Base-by-base conservation (phyloP, 768 basidiomycete species). In the Mycena rosella region DNA sequence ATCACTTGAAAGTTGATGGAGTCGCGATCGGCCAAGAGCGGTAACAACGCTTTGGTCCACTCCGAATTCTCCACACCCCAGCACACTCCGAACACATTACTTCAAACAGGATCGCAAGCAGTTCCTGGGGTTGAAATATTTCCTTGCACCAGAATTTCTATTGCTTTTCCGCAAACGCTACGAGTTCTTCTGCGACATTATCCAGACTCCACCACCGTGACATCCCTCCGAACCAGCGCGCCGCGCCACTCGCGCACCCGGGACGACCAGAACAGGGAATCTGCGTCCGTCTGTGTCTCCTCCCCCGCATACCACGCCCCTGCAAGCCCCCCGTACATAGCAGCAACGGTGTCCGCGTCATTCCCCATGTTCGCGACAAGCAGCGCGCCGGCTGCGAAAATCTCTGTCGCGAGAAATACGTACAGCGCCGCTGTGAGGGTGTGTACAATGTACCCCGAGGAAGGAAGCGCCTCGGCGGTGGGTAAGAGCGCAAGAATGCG, bases 271-370 rank as follows among this genome's bases (percentile, higher is more conserved):
- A 84, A 84, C 30, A 72, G 48, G 6, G 52, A 60, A 22, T 56
- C 38, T 1, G 22, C 56, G 1, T 38, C 55, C 27, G 48, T 26
- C 27, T 11, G 17, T 6, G 42, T 73, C 14, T 75, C 75, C 9
- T 75, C 75, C 18, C 67, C 73, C 2, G 75, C 80, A 67, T 85
- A 85, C 81, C 83, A 86, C 53, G 75, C 77, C 7, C 77, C 84
- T 0, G 84, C 84, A 17, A 86, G 72, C 0, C 83, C 84, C n/a
- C 76, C 84, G 53, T 84, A 85, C 27, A 85, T 77, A 3, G 82
- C 82, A 0, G 81, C 84, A 11, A 84, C 80, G 9, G 84, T 85
- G 72, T 85, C 84, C 2, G 85, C 80, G 69, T 85, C 83, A 62
- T 73, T 63, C 1, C 84, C 82, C 64, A 85, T 72, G 68, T 86